These are phyloP conservation scores for Chaetothyriales sp. DNA, from an alignment of 2,329 filamentous ascomycete species.

Conservation along the genomic window DNA sequence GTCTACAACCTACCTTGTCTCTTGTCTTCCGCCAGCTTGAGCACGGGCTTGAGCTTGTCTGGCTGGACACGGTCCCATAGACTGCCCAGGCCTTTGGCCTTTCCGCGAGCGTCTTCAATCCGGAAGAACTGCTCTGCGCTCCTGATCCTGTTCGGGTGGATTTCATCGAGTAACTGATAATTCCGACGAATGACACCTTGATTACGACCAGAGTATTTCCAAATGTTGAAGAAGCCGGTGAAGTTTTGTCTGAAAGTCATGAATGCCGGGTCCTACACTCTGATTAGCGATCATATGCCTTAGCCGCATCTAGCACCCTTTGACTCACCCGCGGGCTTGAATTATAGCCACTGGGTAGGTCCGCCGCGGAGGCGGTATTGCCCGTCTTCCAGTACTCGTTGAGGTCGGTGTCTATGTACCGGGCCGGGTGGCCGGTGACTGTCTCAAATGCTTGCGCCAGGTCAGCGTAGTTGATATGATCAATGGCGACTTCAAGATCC, in stretches of 20 bases:
- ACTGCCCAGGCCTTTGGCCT: constrained; percentile 7
- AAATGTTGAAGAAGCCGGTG: constrained; percentile 38
- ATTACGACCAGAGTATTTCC: constrained; percentile 30
- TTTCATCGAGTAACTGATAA: constrained; percentile 39
- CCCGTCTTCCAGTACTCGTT: constrained; percentile 24
- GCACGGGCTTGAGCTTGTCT: constrained; percentile 11
- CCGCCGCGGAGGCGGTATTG: constrained; percentile 8
- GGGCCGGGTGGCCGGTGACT: constrained; percentile 31
- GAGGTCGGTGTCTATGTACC: constrained; percentile 26
- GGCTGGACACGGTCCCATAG: constrained; percentile 14
- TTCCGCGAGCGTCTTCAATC: constrained; percentile 10
- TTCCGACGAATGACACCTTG: constrained; percentile 32
- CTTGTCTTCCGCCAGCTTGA: constrained; percentile 12
- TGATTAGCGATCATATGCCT: background rate
- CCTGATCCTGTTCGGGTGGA: constrained; percentile 36
- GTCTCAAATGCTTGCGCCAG: constrained; percentile 31
- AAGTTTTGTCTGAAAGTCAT: constrained; percentile 37
- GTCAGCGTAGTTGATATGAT: constrained; percentile 28
- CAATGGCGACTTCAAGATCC: constrained; percentile 34
- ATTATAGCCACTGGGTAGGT: constrained; percentile 27
- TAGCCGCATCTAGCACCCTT: too few species aligned
- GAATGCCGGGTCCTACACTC: constrained; percentile 21
- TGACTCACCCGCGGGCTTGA: constrained; percentile 18
- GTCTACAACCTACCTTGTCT: constrained; percentile 9
- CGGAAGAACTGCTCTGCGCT: constrained; percentile 38